Evolutionary conservation across 1,284 basidiomycete species (phyloP), one percentile per base, ranked within the genome.

Genomic region (Vanrija pseudolonga): DNA sequence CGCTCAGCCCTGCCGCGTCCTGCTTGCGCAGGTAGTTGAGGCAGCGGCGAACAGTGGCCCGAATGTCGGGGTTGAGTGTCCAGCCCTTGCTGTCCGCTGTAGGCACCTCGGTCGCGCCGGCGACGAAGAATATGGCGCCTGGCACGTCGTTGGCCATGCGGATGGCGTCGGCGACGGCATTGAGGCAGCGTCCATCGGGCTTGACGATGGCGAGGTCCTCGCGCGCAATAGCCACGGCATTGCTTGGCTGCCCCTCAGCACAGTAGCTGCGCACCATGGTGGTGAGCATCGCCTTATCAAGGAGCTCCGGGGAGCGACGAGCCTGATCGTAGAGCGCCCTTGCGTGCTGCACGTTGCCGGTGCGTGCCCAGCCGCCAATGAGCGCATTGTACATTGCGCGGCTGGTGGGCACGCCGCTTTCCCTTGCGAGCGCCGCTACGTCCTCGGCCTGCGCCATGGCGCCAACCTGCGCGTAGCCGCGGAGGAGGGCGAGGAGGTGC

Each of bases 401-500:
- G 42, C 53, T 56, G 1, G 61, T 47, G 4, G 17, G 17, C n/a
- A 62, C 45, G 15, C 60, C 63, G 9, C 59, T 43, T 4, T 58
- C 60, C 1, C 48, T 17, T 0, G 70, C 71, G 5, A 71, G 47
- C 1, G 47, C 4, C 5, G 70, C 46, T 14, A 71, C 53, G 22
- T 65, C 60, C 43, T 65, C 62, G 7, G 70, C 71, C 42, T 69
- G 57, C 17, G 45, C 22, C 58, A 73, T 60, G 19, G 66, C 61
- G 2, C 72, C 72, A 6, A 63, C 57, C 11, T 62, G 53, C 12
- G 63, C 61, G 45, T 73, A 74, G 12, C 68, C 71, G 19, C 60
- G 47, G 50, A 76, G 61, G 4, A 76, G 57, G 6, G 67, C 62
- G 7, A 64, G 45, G 45, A 72, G 59, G 55, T 76, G 69, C 9